These are phyloP conservation scores for Hamigera avellanea DNA, from an alignment of 495 filamentous ascomycete genomes.

Conservation along the genomic window DNA sequence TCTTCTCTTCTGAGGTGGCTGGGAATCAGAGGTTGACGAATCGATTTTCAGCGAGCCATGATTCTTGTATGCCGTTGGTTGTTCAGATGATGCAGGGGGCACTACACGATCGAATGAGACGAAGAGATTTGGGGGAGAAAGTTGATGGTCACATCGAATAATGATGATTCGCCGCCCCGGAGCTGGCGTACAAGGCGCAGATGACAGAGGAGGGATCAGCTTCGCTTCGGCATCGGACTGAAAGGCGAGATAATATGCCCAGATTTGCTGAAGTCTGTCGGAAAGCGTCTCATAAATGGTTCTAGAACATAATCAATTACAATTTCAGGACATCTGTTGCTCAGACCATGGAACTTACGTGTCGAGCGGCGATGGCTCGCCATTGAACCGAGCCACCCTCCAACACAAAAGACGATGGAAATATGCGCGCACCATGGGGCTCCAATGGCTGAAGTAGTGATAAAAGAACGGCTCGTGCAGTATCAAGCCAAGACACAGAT, in stretches of 20 bases:
- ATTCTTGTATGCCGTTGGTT: conserved; percentile 24
- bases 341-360: conserved; percentile 39
- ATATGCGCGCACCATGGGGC: conserved; percentile 94
- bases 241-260: conserved; percentile 64
- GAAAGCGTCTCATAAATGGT: conserved; percentile 60
- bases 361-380: conserved; percentile 53
- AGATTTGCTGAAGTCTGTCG: conserved; percentile 58
- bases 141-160: conserved; percentile 69
- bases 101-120: conserved; percentile 55
- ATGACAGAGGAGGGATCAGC: conserved; percentile 46
- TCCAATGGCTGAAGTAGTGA: conserved; percentile 90
- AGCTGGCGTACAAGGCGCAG: conserved; percentile 74
- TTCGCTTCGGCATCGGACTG: conserved; percentile 52
- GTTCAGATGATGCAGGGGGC: conserved; percentile 26
- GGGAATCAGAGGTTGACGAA: conserved; percentile 10
- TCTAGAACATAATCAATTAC: conserved; percentile 4
- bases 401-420: conserved; percentile 91
- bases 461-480: conserved; percentile 70
- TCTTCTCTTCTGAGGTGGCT: conserved; percentile 40
- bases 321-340: not conserved
- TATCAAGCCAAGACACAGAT: conserved; percentile 69
- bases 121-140: conserved; percentile 45
- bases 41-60: conserved; percentile 25
- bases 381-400: conserved; percentile 74
- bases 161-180: conserved; percentile 89